Evolutionary conservation across 345 rosid species (phyloP).

Genomic region (Acer negundo): DNA sequence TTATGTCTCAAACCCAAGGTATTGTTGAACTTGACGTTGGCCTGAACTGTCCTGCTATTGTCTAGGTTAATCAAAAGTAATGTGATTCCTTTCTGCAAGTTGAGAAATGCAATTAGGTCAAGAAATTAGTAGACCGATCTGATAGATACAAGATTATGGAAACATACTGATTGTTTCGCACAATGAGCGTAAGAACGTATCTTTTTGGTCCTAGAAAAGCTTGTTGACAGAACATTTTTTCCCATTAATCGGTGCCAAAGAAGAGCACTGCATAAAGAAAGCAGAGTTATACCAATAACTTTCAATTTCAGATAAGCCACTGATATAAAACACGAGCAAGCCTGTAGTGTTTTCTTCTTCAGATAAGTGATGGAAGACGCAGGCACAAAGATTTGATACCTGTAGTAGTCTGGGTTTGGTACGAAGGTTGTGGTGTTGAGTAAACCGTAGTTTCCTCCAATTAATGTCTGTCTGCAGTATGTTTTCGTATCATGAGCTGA

Average conservation of each 20-base stretch:
- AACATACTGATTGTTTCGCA: slow-evolving; percentile 71
- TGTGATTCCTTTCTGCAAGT: slow-evolving; percentile 74
- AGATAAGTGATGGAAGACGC: background rate
- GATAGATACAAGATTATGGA: background rate
- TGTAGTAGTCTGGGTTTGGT: slow-evolving; percentile 96
- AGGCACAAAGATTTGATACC: slow-evolving; percentile 31
- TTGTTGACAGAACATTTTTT: slow-evolving; percentile 61
- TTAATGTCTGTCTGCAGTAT: slow-evolving; percentile 85
- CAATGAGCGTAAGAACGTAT: slow-evolving; percentile 85
- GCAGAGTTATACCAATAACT: background rate
- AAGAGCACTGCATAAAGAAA: slow-evolving; percentile 70
- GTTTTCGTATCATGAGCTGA: slow-evolving; percentile 70
- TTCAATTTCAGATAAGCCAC: background rate
- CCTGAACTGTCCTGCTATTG: slow-evolving; percentile 52
- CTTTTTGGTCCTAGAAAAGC: slow-evolving; percentile 59
- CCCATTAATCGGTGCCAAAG: slow-evolving; percentile 93
- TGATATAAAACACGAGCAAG: background rate
- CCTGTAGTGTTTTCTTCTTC: background rate
- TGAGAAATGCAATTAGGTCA: slow-evolving; percentile 13
- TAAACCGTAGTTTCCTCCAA: slow-evolving; percentile 91
- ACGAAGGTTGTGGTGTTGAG: slow-evolving; percentile 68
- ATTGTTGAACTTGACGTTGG: slow-evolving; percentile 40
- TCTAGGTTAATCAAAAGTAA: slow-evolving; percentile 78
- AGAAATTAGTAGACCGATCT: background rate
- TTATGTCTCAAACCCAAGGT: slow-evolving; percentile 31